Conservation (phyloP, 2,329 filamentous ascomycete species). For the Whalleya microplaca region DNA sequence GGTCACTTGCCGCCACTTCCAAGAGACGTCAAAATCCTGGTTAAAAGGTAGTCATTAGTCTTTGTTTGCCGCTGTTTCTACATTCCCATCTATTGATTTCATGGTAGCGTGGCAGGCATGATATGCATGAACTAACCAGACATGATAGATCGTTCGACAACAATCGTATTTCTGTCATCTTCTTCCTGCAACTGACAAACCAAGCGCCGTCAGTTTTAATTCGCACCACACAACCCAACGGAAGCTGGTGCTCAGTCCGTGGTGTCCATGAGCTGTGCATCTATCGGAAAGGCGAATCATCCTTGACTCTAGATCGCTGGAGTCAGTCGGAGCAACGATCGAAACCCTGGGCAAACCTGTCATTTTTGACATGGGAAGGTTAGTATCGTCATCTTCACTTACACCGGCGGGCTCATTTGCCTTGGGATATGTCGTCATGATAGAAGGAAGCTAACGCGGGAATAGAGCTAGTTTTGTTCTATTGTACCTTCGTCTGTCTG, state of each 20-base stretch:
- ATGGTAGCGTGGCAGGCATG: too few species aligned
- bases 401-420: not conserved
- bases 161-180: conserved; percentile 57
- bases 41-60: conserved; percentile 51
- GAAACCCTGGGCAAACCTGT: conserved; percentile 59
- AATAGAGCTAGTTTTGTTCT: conserved; percentile 62
- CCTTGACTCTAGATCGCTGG: conserved; percentile 57
- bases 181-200: conserved; percentile 51
- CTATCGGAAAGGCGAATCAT: conserved; percentile 49
- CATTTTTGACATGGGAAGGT: conserved; percentile 66
- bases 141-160: conserved; percentile 55
- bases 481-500: conserved; percentile 60
- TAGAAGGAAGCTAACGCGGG: conserved; percentile 14
- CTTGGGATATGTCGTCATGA: not conserved
- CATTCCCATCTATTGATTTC: not conserved
- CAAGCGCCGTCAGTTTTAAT: conserved; percentile 52
- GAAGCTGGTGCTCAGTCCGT: conserved; percentile 51
- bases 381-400: conserved; percentile 21
- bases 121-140: not conserved
- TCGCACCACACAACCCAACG: conserved; percentile 45
- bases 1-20: conserved; percentile 48
- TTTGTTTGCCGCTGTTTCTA: not conserved
- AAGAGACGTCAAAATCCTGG: conserved; percentile 54
- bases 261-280: conserved; percentile 61
- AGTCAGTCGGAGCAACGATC: conserved; percentile 45